A percentile compares a stretch with the other conserved stretches of the same genome.
Evolutionary conservation across 352 stramenopile genomes (phyloP).

Genomic region (Pythium coloratum): DNA sequence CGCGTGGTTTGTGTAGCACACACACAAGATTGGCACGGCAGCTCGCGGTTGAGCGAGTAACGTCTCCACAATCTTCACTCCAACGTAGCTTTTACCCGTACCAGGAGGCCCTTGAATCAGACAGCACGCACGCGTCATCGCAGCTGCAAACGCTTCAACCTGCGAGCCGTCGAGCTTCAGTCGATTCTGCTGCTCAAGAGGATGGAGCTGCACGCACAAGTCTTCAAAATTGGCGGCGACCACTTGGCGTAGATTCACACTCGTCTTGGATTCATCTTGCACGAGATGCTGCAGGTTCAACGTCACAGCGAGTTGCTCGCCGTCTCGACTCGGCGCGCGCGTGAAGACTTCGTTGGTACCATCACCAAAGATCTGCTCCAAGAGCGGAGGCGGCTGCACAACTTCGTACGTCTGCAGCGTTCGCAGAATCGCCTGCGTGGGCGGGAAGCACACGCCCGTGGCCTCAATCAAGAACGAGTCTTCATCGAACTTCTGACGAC

Average conservation of each 20-base stretch:
- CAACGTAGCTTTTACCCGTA: slow-evolving; percentile 87
- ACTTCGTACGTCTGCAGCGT: slow-evolving; percentile 35
- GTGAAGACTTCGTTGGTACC: slow-evolving; percentile 11
- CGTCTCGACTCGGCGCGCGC: slow-evolving; percentile 20
- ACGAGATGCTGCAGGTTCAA: slow-evolving; percentile 21
- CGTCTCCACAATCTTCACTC: slow-evolving; percentile 65
- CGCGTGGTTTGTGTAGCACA: slow-evolving; percentile 92
- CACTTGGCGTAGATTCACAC: slow-evolving; percentile 11
- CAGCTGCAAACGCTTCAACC: slow-evolving; percentile 63
- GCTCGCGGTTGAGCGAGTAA: slow-evolving; percentile 40
- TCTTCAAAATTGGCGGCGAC: slow-evolving; percentile 1
- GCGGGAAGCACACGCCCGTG: slow-evolving; percentile 51
- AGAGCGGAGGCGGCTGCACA: slow-evolving; percentile 30
- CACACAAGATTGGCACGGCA: slow-evolving; percentile 61
- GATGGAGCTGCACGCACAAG: slow-evolving; percentile 4
- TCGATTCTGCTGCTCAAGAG: slow-evolving; percentile 10
- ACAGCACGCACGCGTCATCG: slow-evolving; percentile 64
- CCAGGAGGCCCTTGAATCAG: slow-evolving; percentile 83
- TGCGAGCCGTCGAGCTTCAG: slow-evolving; percentile 56
- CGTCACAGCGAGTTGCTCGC: background rate
- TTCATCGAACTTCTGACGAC: background rate
- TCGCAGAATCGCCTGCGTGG: slow-evolving; percentile 50
- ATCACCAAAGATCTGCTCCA: slow-evolving; percentile 39
- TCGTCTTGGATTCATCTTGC: background rate
- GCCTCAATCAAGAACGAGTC: slow-evolving; percentile 45